phyloP scores from a whole-genome alignment of 2,329 filamentous ascomycete species.

The Colletotrichum simmondsii region DNA sequence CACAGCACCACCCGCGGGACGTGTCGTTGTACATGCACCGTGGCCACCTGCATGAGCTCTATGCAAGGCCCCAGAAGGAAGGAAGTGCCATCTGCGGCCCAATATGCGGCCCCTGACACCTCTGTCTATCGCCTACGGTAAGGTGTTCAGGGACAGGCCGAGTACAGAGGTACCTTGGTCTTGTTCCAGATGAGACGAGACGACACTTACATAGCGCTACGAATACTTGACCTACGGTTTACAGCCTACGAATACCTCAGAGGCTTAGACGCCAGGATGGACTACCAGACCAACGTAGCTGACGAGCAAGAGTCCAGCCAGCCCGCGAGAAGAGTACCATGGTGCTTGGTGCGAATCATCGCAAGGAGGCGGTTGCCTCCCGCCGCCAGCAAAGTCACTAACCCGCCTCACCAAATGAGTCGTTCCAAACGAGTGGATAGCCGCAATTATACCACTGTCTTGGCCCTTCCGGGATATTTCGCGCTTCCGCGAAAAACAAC shows the following conservation, averaged over 20 bases:
- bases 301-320: conserved; percentile 1
- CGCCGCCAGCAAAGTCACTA: conserved; percentile 8
- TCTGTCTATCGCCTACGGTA: background rate
- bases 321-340: conserved; percentile 9
- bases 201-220: background rate
- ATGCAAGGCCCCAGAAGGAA: conserved; percentile 33
- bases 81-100: conserved; percentile 31
- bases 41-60: conserved; percentile 29
- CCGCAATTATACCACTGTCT: conserved; percentile 14
- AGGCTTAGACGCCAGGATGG: background rate
- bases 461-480: conserved; percentile 23
- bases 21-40: conserved; percentile 31
- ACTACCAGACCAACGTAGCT: background rate
- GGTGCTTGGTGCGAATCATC: background rate
- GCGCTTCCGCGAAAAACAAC: conserved; percentile 24
- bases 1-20: conserved; percentile 33
- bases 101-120: conserved; percentile 31
- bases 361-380: conserved; percentile 3
- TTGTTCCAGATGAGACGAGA: conserved; percentile 22
- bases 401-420: conserved; percentile 29
- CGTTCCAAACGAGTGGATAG: conserved; percentile 28
- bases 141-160: conserved; percentile 15
- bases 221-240: no score
- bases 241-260: no score
- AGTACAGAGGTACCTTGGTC: conserved; percentile 23